phyloP scores from a whole-genome alignment of 805 yeast species.

The Kodamaea leandrae region DNA sequence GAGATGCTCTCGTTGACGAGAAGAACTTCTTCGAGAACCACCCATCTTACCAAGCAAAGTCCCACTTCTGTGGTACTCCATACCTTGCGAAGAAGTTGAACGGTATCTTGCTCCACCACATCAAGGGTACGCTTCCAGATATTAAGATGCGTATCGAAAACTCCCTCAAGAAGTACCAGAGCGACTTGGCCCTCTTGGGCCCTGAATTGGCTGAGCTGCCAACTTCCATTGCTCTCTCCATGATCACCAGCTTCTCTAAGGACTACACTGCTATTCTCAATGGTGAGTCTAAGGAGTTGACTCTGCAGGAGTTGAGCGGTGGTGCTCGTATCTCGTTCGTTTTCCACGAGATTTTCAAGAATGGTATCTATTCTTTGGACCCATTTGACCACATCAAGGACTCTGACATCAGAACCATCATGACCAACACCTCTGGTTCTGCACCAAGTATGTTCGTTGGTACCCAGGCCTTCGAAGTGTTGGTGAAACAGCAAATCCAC shows the following conservation, averaged over 20 bases:
- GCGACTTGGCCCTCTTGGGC: slow-evolving; percentile 71
- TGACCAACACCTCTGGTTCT: slow-evolving; percentile 95
- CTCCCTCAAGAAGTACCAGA: slow-evolving; percentile 58
- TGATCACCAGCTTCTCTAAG: slow-evolving; percentile 88
- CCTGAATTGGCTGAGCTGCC: slow-evolving; percentile 90
- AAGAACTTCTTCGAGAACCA: slow-evolving; percentile 79
- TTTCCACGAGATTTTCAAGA: slow-evolving; percentile 92
- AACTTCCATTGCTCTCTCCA: slow-evolving; percentile 81
- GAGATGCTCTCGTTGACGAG: slow-evolving; percentile 84
- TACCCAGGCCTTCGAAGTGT: slow-evolving; percentile 93
- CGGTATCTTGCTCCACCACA: slow-evolving; percentile 84
- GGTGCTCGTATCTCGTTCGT: slow-evolving; percentile 98
- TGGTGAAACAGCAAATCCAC: slow-evolving; percentile 46
- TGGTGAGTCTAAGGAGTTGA: slow-evolving; percentile 88
- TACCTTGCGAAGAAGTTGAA: slow-evolving; percentile 90
- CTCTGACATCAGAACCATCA: slow-evolving; percentile 91
- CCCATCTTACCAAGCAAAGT: slow-evolving; percentile 86
- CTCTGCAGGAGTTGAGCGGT: slow-evolving; percentile 89
- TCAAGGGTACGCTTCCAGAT: slow-evolving; percentile 64
- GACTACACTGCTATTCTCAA: slow-evolving; percentile 88
- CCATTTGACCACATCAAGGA: slow-evolving; percentile 97
- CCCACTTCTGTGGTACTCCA: slow-evolving; percentile 98
- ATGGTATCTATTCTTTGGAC: slow-evolving; percentile 86
- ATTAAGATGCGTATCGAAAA: slow-evolving; percentile 83
- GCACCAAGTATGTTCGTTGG: slow-evolving; percentile 95